Conservation (phyloP, 257 asterid genomes). For the Oldenlandia corymbosa region DNA sequence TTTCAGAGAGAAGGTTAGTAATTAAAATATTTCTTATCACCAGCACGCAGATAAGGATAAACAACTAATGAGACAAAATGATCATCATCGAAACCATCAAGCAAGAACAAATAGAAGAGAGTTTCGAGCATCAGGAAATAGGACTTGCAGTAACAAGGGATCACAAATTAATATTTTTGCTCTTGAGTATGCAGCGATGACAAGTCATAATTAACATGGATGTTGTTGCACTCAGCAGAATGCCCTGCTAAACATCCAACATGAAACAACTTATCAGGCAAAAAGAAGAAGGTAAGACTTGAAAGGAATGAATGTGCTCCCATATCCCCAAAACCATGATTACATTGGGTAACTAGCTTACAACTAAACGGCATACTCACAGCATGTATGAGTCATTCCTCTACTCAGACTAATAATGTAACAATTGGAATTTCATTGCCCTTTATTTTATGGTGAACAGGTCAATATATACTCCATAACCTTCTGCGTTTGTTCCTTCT, state of each 20-base stretch:
- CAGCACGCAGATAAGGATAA: neutral
- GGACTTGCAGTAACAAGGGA: neutral
- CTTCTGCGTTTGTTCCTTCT: neutral
- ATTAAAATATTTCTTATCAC: neutral
- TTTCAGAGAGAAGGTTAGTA: neutral
- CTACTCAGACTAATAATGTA: neutral
- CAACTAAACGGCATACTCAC: neutral
- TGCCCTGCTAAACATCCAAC: neutral
- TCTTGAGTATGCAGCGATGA: neutral
- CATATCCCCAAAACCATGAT: neutral
- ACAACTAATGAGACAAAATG: neutral
- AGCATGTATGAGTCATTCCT: neutral
- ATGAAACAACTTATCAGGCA: neutral
- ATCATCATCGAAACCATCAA: neutral
- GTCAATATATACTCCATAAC: neutral
- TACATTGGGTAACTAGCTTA: neutral
- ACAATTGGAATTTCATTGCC: neutral
- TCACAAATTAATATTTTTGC: neutral
- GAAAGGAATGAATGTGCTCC: neutral
- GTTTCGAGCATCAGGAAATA: neutral
- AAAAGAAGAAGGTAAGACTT: neutral
- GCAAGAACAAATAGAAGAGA: constrained; percentile 1
- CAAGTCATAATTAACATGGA: neutral
- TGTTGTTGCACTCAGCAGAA: neutral
- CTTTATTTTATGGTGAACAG: neutral